A percentile compares a stretch with the other conserved stretches of the same genome.
phyloP scores from a whole-genome alignment of 225 moss, liverwort and hornwort genomes.

The Climacium dendroides region DNA sequence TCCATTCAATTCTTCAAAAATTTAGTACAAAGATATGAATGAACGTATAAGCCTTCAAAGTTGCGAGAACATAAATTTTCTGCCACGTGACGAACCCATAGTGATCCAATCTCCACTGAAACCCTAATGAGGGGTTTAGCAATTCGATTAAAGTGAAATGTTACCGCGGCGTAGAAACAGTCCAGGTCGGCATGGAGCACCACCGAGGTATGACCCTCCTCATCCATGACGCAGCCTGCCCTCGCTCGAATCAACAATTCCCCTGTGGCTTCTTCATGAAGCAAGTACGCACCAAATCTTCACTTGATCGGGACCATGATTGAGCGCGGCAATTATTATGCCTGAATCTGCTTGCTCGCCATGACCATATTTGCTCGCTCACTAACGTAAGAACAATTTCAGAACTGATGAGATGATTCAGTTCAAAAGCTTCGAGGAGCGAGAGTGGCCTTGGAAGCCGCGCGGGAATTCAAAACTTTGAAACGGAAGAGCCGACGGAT shows the following conservation, averaged over 20 bases:
- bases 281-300: not conserved
- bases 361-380: not conserved
- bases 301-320: not conserved
- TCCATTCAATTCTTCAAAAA: not conserved
- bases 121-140: not conserved
- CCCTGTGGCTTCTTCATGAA: not conserved
- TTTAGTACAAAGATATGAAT: not conserved
- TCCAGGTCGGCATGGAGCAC: slow-evolving; percentile 96
- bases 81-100: not conserved
- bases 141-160: not conserved
- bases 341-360: not conserved
- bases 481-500: not conserved
- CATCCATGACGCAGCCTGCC: slow-evolving; percentile 27
- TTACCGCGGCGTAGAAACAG: slow-evolving; percentile 92
- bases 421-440: not conserved
- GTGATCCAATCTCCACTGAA: not conserved
- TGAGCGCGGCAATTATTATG: not conserved
- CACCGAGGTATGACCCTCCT: slow-evolving; percentile 64
- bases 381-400: not conserved
- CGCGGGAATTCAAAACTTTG: not conserved
- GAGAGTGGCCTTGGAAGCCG: not conserved
- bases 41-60: not conserved
- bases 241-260: not conserved
- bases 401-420: not conserved
- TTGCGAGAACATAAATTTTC: not conserved